Base-by-base conservation (phyloP, 371 early-diverging fungal genomes). In the Mucor racemosus region DNA sequence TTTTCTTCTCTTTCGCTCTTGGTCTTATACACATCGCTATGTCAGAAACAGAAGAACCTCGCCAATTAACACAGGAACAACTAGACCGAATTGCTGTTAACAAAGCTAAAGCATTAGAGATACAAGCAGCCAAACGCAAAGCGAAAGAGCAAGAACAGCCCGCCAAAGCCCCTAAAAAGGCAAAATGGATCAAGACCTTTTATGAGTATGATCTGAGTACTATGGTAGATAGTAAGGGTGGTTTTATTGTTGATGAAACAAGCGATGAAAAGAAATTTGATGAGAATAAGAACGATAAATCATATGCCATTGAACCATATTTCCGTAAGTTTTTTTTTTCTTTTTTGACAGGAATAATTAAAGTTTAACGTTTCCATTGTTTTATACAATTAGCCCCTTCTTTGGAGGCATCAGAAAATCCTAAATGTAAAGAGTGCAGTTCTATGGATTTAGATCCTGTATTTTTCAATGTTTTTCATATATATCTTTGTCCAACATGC, bases 191-290 rank as follows among this genome's bases (percentile, higher is more conserved):
- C 6, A 76, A 73, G 15, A 61, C 78, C 0, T 75, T 67, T 33
- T 77, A 75, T 76, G 97, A 96, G 46, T 96, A 90, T 81, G 90
- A 96, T 67, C 69, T 95, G 36, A 84, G 85, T 41, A 89, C 87
- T 8, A 90, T 94, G 89, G 82, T 80, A 39, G 92, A 95, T 72
- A 87, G 91, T 15, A 83, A 84, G 33, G 97, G 92, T n/a, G 97
- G 97, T 7, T 96, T 94, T 73, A 71, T 98, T 17, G 73, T 86
- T 11, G 90, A 90, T 8, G 80, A 91, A 14, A 61, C 71, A 4
- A 66, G 63, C 34, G 73, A 79, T 14, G 77, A 78, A 15, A 68
- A 81, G 64, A 39, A 61, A 11, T 54, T 71, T 11, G 57, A 65
- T 7, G 44, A 65, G 10, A 53, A 34, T 44, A 65, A 53, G 13